These are phyloP conservation scores for Globisporangium cylindrosporum DNA, from an alignment of 352 stramenopile genomes.

Conservation along the genomic window DNA sequence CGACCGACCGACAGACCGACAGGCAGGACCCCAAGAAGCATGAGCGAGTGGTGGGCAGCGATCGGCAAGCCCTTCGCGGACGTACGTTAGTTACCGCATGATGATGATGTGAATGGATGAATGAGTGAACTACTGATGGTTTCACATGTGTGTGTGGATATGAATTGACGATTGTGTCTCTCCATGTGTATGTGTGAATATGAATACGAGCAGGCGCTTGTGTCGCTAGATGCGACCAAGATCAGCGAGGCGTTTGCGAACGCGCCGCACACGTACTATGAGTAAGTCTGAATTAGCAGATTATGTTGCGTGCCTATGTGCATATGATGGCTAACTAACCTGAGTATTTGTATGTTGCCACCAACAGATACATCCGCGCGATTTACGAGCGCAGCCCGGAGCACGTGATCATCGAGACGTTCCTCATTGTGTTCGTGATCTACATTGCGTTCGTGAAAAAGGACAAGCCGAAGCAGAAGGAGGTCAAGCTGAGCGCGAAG, in stretches of 20 bases:
- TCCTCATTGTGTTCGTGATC: slow-evolving; percentile 95
- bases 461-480: slow-evolving; percentile 56
- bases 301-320: background rate
- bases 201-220: slow-evolving; percentile 36
- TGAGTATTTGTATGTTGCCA: background rate
- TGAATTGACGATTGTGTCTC: background rate
- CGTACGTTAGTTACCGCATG: slow-evolving; percentile 23
- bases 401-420: slow-evolving; percentile 97
- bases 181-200: background rate
- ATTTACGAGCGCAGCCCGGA: slow-evolving; percentile 87
- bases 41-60: slow-evolving; percentile 80
- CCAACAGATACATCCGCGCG: slow-evolving; percentile 59
- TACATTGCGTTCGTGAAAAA: slow-evolving; percentile 92
- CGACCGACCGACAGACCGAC: background rate
- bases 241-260: slow-evolving; percentile 63
- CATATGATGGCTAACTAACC: background rate
- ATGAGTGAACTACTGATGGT: background rate
- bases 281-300: slow-evolving; percentile 30
- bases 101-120: background rate
- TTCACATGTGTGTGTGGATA: background rate
- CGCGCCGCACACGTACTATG: slow-evolving; percentile 67
- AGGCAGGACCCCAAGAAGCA: slow-evolving; percentile 14
- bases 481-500: slow-evolving; percentile 67
- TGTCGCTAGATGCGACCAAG: slow-evolving; percentile 55
- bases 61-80: slow-evolving; percentile 75